phyloP scores from a whole-genome alignment of 2,329 filamentous ascomycete species.

The Bipolaris cookei region DNA sequence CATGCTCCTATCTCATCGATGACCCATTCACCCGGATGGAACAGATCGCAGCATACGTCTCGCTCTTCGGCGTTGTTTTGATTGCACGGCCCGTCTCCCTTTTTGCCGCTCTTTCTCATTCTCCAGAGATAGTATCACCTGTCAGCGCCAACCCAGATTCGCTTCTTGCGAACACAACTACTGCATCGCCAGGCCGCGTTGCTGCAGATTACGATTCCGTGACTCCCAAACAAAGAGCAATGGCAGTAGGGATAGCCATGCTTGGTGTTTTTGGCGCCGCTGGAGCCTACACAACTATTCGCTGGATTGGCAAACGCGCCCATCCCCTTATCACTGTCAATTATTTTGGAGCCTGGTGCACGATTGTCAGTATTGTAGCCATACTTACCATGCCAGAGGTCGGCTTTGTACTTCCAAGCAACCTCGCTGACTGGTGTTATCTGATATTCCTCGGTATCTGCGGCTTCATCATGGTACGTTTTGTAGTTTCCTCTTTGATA shows the following conservation, averaged over 20 bases:
- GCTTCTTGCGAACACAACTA: slow-evolving; percentile 37
- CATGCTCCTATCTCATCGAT: slow-evolving; percentile 75
- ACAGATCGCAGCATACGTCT: slow-evolving; percentile 76
- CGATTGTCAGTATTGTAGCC: slow-evolving; percentile 67
- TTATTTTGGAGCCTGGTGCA: slow-evolving; percentile 77
- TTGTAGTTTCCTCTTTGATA: background rate
- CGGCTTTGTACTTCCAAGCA: slow-evolving; percentile 63
- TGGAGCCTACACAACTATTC: slow-evolving; percentile 72
- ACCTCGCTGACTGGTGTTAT: slow-evolving; percentile 67
- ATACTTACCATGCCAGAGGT: slow-evolving; percentile 64
- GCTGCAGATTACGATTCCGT: slow-evolving; percentile 52
- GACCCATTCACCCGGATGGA: slow-evolving; percentile 82
- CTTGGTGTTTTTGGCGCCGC: slow-evolving; percentile 75
- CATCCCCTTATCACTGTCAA: slow-evolving; percentile 83
- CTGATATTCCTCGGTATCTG: slow-evolving; percentile 72
- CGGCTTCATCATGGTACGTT: slow-evolving; percentile 72
- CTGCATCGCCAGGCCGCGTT: slow-evolving; percentile 24
- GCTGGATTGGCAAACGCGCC: slow-evolving; percentile 77
- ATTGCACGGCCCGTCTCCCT: slow-evolving; percentile 75
- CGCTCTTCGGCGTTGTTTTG: slow-evolving; percentile 78
- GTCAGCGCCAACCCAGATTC: slow-evolving; percentile 44
- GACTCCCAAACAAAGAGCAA: slow-evolving; percentile 69
- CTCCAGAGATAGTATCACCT: slow-evolving; percentile 32
- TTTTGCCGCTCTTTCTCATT: slow-evolving; percentile 51
- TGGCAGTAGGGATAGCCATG: slow-evolving; percentile 74